Base-by-base conservation (phyloP, 176 grass and related monocot genomes). In the Guadua angustifolia region DNA sequence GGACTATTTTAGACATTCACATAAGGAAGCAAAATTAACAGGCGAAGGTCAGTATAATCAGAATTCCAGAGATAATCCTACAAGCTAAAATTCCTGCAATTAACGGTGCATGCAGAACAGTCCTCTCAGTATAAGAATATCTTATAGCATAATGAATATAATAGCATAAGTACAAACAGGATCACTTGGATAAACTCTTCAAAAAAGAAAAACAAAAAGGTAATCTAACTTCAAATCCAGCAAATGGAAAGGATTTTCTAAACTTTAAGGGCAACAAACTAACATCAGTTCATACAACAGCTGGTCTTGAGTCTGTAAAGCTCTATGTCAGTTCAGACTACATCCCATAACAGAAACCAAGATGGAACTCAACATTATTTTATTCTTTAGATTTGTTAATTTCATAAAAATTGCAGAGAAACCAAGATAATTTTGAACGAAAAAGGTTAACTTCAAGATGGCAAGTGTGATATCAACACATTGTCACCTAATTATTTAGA, bases 11-110 rank as follows among this genome's bases (percentile, higher is more conserved):
- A 55, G 47, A 75, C 57, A 66, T 32, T 69, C 40, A 8, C 24
- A 55, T 73, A 56, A 26, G 12, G 35, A 78, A 78, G 45, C 24
- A 69, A 64, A 83, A 78, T 44, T 33, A 46, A 64, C 55, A 78
- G 18, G 17, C 29, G 44, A 16, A n/a, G n/a, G 14, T 43, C 16
- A 77, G 36, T 19, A 53, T 39, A 35, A 61, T 38, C 46, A 63
- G 22, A 82, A 51, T 36, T 66, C 14, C 29, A 60, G 15, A 50
- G 9, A 69, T 69, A 69, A 36, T 60, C 49, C 17, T 40, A 75
- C 1, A 19, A 61, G 42, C 32, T 61, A 42, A 76, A 13, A 39
- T 75, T 75, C 56, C 7, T 75, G 33, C 36, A 22, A 22, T 39
- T 57, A 57, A 57, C 57, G 29, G 50, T 82, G n/a, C 15, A 64